These are phyloP conservation scores for Eucalyptus victrix DNA, from an alignment of 345 rosid species.

Conservation along the genomic window DNA sequence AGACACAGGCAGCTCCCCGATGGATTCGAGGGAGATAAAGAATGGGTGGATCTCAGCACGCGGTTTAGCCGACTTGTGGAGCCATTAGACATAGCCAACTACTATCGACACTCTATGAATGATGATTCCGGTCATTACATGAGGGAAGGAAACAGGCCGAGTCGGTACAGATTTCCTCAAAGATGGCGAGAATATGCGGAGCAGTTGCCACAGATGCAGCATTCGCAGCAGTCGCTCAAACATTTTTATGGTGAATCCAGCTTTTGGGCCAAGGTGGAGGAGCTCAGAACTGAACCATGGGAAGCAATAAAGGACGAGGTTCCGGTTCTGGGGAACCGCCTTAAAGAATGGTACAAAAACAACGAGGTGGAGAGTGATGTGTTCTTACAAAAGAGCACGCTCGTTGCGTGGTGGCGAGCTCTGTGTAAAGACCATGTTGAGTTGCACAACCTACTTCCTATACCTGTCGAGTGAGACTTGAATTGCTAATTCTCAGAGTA, in stretches of 20 bases:
- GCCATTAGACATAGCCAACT: constrained; percentile 74
- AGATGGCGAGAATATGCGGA: constrained; percentile 43
- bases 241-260: constrained; percentile 18
- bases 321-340: not conserved
- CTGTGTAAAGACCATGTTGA: not conserved
- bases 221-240: not conserved
- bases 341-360: not conserved
- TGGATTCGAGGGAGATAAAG: constrained; percentile 19
- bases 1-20: constrained; percentile 59
- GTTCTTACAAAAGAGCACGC: not conserved
- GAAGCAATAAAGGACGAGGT: not conserved
- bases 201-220: not conserved
- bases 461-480: not conserved
- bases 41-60: constrained; percentile 37
- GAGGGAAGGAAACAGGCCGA: constrained; percentile 42
- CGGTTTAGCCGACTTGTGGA: constrained; percentile 41
- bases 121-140: constrained; percentile 71
- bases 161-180: constrained; percentile 44
- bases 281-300: constrained; percentile 7
- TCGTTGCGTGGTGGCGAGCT: not conserved
- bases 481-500: not conserved
- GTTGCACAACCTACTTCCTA: not conserved
- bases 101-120: constrained; percentile 55
- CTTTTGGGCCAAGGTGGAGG: constrained; percentile 81
- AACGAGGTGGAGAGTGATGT: not conserved